Evolutionary conservation across 1,284 basidiomycete genomes (phyloP).

Genomic region (Moesziomyces globuligerus): DNA sequence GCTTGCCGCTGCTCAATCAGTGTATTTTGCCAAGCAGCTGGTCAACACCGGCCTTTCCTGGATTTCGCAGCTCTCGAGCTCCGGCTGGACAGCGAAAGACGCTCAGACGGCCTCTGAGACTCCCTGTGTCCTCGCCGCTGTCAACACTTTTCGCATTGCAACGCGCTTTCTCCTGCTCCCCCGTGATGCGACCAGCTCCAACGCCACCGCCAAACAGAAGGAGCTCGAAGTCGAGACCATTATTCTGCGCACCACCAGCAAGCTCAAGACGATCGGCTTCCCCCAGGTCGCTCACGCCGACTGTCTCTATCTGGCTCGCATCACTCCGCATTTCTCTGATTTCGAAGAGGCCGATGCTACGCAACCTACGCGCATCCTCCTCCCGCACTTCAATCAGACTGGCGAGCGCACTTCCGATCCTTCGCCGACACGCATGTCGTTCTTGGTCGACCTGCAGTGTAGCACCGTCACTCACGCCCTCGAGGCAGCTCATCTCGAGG

Average conservation of each 20-base stretch:
- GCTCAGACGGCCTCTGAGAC: conserved; percentile 1
- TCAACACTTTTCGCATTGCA: conserved; percentile 34
- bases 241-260: conserved; percentile 25
- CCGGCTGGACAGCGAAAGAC: conserved; percentile 23
- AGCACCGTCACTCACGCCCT: conserved; percentile 11
- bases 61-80: conserved; percentile 16
- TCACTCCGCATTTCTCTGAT: background rate
- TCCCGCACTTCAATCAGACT: conserved; percentile 10
- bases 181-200: conserved; percentile 2
- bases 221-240: conserved; percentile 46
- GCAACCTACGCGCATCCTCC: background rate
- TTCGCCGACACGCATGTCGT: conserved; percentile 15
- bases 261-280: conserved; percentile 27
- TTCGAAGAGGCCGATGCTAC: background rate
- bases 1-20: conserved; percentile 16
- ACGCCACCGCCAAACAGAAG: conserved; percentile 21
- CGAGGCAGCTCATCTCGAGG: conserved; percentile 1
- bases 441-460: conserved; percentile 34
- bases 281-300: conserved; percentile 15
- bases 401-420: background rate
- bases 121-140: conserved; percentile 11
- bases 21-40: conserved; percentile 51
- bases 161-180: conserved; percentile 27
- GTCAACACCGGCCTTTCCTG: conserved; percentile 46
- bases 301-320: conserved; percentile 16